Conservation (phyloP, 257 asterid genomes). For the Solanum sitiens region DNA sequence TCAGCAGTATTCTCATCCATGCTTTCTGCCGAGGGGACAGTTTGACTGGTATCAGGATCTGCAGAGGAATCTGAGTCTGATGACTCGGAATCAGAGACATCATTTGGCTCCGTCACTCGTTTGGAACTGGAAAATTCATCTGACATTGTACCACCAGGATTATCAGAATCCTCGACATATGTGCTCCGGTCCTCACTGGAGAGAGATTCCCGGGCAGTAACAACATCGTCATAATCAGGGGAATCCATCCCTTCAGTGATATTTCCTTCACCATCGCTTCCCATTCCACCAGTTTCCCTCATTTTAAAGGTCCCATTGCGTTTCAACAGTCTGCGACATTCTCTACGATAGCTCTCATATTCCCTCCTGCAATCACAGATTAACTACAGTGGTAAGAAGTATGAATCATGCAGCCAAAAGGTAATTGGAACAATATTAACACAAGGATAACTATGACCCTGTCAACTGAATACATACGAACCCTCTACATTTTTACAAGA, state of each 20-base stretch:
- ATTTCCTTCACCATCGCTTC: constrained; percentile 22
- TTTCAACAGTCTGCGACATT: constrained; percentile 46
- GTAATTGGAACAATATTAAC: background rate
- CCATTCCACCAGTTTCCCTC: constrained; percentile 25
- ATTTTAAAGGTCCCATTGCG: constrained; percentile 14
- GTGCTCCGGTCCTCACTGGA: constrained; percentile 61
- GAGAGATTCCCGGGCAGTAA: constrained; percentile 72
- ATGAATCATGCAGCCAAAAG: background rate
- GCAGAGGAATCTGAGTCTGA: constrained; percentile 70
- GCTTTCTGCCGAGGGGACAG: constrained; percentile 45
- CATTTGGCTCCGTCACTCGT: constrained; percentile 28
- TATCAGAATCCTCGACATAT: constrained; percentile 30
- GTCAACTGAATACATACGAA: background rate
- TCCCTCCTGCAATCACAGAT: constrained; percentile 51
- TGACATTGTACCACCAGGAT: constrained; percentile 13
- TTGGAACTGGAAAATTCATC: constrained; percentile 31
- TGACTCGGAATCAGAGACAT: constrained; percentile 47
- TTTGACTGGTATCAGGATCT: constrained; percentile 50
- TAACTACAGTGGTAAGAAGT: background rate
- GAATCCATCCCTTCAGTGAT: constrained; percentile 41
- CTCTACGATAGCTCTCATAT: constrained; percentile 67
- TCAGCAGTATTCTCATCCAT: constrained; percentile 29
- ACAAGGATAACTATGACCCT: background rate
- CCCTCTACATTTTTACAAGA: background rate
- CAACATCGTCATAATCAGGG: constrained; percentile 60